A percentile compares a stretch with the other conserved stretches of the same genome.
These are phyloP conservation scores for Rutstroemia sp. DNA, from an alignment of 2,329 filamentous ascomycete genomes.

Conservation along the genomic window DNA sequence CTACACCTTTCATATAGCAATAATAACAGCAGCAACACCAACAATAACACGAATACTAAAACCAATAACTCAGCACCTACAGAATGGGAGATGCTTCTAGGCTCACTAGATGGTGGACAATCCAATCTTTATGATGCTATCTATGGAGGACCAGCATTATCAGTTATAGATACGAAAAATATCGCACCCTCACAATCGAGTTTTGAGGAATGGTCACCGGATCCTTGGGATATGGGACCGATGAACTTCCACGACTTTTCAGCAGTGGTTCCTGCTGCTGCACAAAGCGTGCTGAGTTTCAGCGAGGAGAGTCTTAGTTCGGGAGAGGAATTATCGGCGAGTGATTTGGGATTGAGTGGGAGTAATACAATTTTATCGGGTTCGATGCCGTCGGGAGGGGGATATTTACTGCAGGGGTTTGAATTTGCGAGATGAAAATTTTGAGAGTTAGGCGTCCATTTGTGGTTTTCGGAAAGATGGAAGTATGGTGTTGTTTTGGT, in stretches of 20 bases:
- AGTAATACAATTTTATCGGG: background rate
- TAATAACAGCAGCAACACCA: background rate
- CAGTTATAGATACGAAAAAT: slow-evolving; percentile 12
- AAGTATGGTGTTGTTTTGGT: background rate
- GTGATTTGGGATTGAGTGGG: slow-evolving; percentile 17
- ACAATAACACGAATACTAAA: slow-evolving; percentile 34
- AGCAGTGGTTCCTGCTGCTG: slow-evolving; percentile 22
- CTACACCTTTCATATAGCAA: slow-evolving; percentile 17
- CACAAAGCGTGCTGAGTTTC: slow-evolving; percentile 51
- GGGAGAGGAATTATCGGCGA: slow-evolving; percentile 35
- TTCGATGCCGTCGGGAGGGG: background rate
- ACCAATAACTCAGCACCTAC: slow-evolving; percentile 46
- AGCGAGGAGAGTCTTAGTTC: slow-evolving; percentile 53
- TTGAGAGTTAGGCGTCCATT: background rate
- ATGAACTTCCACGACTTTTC: slow-evolving; percentile 33
- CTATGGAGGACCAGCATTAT: slow-evolving; percentile 55
- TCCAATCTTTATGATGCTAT: slow-evolving; percentile 81
- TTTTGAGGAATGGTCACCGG: slow-evolving; percentile 45
- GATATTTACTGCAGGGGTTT: background rate
- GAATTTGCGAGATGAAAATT: background rate
- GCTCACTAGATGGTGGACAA: slow-evolving; percentile 70
- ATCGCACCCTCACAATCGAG: slow-evolving; percentile 13
- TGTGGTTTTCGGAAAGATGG: background rate
- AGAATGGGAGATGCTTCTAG: slow-evolving; percentile 78
- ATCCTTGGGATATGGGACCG: slow-evolving; percentile 41